These are phyloP conservation scores for Cyberlindnera samutprakarnensis DNA, from an alignment of 805 yeast species.

Conservation along the genomic window DNA sequence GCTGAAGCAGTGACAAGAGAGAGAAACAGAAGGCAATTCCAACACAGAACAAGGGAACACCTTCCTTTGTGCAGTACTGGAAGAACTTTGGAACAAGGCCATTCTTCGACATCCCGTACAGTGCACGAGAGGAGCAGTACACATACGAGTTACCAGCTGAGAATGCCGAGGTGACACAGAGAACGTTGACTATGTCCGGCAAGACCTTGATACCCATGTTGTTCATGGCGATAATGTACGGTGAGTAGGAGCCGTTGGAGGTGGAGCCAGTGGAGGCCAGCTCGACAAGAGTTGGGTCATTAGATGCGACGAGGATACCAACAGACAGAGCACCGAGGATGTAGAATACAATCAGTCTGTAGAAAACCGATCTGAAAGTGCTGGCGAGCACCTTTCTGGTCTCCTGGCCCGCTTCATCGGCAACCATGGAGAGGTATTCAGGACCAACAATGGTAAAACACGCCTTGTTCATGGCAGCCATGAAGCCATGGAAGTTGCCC, in stretches of 20 bases:
- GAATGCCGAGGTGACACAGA: slow-evolving; percentile 46
- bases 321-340: slow-evolving; percentile 57
- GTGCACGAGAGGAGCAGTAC: slow-evolving; percentile 50
- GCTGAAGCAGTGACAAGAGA: slow-evolving; percentile 57
- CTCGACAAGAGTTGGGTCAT: slow-evolving; percentile 41
- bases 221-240: slow-evolving; percentile 50
- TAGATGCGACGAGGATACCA: slow-evolving; percentile 56
- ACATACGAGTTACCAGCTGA: slow-evolving; percentile 49
- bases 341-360: slow-evolving; percentile 53
- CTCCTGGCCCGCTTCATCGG: slow-evolving; percentile 68
- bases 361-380: slow-evolving; percentile 67
- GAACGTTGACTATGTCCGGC: slow-evolving; percentile 42
- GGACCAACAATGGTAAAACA: slow-evolving; percentile 78
- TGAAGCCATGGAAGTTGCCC: slow-evolving; percentile 68
- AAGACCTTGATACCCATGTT: slow-evolving; percentile 43
- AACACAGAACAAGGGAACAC: slow-evolving; percentile 73
- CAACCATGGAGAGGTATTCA: slow-evolving; percentile 74
- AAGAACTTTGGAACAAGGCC: slow-evolving; percentile 51
- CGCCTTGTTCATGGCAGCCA: slow-evolving; percentile 63
- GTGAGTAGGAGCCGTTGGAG: slow-evolving; percentile 44
- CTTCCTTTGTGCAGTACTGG: slow-evolving; percentile 44
- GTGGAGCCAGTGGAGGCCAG: slow-evolving; percentile 59
- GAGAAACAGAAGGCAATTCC: slow-evolving; percentile 47
- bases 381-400: slow-evolving; percentile 65
- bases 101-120: slow-evolving; percentile 45